phyloP scores from a whole-genome alignment of 2,329 filamentous ascomycete genomes.

The Hirsutella rhossiliensis region DNA sequence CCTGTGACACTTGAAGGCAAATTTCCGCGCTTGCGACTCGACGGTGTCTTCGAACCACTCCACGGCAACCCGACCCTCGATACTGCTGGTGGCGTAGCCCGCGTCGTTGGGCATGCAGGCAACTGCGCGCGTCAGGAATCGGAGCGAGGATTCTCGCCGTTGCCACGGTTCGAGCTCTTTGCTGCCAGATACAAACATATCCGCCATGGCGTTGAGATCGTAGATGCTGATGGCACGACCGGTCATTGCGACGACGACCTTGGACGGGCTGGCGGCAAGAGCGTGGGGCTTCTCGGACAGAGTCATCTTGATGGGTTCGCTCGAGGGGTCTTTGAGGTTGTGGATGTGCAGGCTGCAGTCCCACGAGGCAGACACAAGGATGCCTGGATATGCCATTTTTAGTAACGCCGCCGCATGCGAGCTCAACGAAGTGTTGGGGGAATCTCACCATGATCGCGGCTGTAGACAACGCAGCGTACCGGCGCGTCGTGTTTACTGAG shows the following conservation, averaged over 20 bases:
- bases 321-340: constrained; percentile 41
- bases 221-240: constrained; percentile 91
- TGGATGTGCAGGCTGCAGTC: constrained; percentile 84
- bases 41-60: constrained; percentile 93
- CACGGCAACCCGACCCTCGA: constrained; percentile 90
- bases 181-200: constrained; percentile 33
- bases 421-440: background rate
- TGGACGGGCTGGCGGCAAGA: constrained; percentile 62
- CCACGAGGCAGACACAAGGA: constrained; percentile 88
- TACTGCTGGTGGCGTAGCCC: constrained; percentile 83
- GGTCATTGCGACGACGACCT: constrained; percentile 92
- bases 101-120: constrained; percentile 95
- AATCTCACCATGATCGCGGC: constrained; percentile 52
- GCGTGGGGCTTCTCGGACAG: constrained; percentile 86
- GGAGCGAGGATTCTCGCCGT: constrained; percentile 81
- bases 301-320: constrained; percentile 48
- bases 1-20: constrained; percentile 97
- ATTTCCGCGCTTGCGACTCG: constrained; percentile 84
- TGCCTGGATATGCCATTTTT: constrained; percentile 29
- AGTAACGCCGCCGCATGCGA: background rate
- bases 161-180: constrained; percentile 69
- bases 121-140: constrained; percentile 89
- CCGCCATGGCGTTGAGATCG: constrained; percentile 59
- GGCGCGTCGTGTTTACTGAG: constrained; percentile 69
- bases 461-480: constrained; percentile 78